These are phyloP conservation scores for Hawksworthiomyces lignivorus DNA, from an alignment of 2,329 filamentous ascomycete genomes.

Conservation along the genomic window DNA sequence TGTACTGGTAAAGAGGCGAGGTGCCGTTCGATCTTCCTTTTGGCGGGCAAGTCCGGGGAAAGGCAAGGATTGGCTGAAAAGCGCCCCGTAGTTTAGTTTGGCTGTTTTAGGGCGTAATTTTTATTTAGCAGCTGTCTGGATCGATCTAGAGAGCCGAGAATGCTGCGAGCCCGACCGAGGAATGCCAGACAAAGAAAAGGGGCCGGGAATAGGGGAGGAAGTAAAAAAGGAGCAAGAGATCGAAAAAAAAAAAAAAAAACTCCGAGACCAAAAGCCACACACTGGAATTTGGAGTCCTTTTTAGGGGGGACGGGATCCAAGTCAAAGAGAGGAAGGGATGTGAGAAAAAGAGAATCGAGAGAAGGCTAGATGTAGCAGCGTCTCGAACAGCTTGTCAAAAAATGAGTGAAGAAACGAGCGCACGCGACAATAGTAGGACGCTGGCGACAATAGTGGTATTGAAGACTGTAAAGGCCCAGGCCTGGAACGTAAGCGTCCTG, in stretches of 20 bases:
- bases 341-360: background rate
- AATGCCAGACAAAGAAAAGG: constrained; percentile 6
- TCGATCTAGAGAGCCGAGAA: constrained; percentile 1
- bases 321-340: no score
- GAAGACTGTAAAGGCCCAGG: no score
- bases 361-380: background rate
- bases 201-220: background rate
- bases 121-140: background rate
- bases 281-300: background rate
- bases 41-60: constrained; percentile 10
- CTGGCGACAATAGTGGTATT: constrained; percentile 10
- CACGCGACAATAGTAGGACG: background rate
- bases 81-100: background rate
- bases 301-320: no score
- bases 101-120: background rate
- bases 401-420: background rate
- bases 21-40: constrained; percentile 8
- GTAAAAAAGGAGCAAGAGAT: background rate
- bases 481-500: no score
- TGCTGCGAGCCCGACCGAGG: constrained; percentile 3
- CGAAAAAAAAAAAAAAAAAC: background rate
- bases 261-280: background rate
- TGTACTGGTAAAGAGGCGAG: constrained; percentile 10
- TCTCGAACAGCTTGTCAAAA: no score
- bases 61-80: constrained; percentile 4